phyloP scores from a whole-genome alignment of 176 grass and related monocot genomes.

The Phragmites australis region DNA sequence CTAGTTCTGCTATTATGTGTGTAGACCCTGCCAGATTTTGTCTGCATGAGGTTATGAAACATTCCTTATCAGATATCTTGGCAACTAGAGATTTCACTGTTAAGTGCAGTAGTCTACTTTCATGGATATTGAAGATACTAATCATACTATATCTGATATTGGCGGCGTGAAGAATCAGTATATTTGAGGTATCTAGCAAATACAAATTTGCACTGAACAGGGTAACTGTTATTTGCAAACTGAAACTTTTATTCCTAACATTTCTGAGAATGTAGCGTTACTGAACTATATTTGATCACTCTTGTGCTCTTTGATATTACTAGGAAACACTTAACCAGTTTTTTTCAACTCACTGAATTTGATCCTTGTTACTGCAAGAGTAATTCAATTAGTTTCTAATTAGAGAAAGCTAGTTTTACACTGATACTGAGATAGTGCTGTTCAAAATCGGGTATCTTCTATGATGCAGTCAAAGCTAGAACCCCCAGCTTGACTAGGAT shows the following conservation, averaged over 20 bases:
- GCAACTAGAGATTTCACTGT: not conserved
- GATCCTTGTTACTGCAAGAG: not conserved
- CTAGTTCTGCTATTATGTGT: not conserved
- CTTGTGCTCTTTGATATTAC: slow-evolving; percentile 11
- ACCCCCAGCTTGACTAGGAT: no score
- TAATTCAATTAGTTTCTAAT: not conserved
- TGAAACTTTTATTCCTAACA: slow-evolving; percentile 16
- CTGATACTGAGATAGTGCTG: not conserved
- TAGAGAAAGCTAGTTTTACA: slow-evolving; percentile 24
- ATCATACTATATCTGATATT: slow-evolving; percentile 1
- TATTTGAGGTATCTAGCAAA: slow-evolving; percentile 15
- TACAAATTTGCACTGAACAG: not conserved
- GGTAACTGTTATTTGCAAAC: slow-evolving; percentile 21
- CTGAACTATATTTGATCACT: not conserved
- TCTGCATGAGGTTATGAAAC: slow-evolving; percentile 8
- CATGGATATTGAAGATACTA: not conserved
- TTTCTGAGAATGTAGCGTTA: slow-evolving; percentile 29
- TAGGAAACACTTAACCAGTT: slow-evolving; percentile 18
- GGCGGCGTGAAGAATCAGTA: not conserved
- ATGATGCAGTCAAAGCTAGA: slow-evolving; percentile 25
- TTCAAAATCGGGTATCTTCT: not conserved
- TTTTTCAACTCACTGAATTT: slow-evolving; percentile 1
- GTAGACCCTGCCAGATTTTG: slow-evolving; percentile 17
- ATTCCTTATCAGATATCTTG: not conserved
- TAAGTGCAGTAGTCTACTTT: not conserved